These are phyloP conservation scores for Tuber indicum DNA, from an alignment of 495 filamentous ascomycete species.

Conservation along the genomic window DNA sequence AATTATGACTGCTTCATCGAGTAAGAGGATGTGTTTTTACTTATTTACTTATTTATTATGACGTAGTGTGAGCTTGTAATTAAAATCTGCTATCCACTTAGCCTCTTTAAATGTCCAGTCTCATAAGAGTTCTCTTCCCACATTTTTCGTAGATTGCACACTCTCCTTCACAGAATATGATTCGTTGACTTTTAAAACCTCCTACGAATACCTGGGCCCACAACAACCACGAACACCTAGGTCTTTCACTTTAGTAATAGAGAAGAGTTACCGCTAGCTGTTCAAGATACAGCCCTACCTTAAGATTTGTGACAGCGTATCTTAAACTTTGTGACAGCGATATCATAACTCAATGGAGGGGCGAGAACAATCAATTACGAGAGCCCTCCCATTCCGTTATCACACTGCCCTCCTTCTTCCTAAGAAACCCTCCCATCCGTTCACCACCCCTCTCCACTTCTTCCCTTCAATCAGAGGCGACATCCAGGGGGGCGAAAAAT, in stretches of 20 bases:
- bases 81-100: not conserved
- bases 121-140: not conserved
- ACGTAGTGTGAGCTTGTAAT: not conserved
- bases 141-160: not conserved
- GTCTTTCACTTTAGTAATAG: not conserved
- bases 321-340: not conserved
- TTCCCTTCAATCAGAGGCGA: not conserved
- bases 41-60: not conserved
- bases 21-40: not conserved
- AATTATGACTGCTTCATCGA: not conserved
- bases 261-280: not conserved
- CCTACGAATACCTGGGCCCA: not conserved
- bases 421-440: not conserved
- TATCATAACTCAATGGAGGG: not conserved
- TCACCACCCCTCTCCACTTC: not conserved
- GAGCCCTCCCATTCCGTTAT: not conserved
- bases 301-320: not conserved
- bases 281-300: not conserved
- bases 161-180: not conserved
- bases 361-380: not conserved
- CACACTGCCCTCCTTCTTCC: not conserved
- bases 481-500: not conserved
- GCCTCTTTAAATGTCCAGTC: not conserved
- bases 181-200: not conserved
- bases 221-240: not conserved